These are phyloP conservation scores for Wickerhamomyces sp. DNA, from an alignment of 1,139 yeast genomes.

Conservation along the genomic window DNA sequence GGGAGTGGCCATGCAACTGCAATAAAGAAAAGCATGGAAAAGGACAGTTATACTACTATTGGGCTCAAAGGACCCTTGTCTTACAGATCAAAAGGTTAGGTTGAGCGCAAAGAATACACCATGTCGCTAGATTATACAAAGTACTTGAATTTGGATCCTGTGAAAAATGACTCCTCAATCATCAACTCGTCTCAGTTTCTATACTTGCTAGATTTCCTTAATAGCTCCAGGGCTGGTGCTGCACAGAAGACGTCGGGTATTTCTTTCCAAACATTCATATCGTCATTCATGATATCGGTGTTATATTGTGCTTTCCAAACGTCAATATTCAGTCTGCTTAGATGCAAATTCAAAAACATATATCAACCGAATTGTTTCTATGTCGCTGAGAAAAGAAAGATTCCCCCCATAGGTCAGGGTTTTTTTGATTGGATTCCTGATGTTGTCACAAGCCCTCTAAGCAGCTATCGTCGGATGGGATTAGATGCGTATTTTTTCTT, in stretches of 20 bases:
- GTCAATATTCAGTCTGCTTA: constrained; percentile 44
- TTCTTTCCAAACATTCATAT: constrained; percentile 41
- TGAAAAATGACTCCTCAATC: constrained; percentile 3
- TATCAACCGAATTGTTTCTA: constrained; percentile 55
- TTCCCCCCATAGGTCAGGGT: constrained; percentile 36
- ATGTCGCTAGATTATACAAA: constrained; percentile 2
- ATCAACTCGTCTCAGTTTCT: constrained; percentile 16
- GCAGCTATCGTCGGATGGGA: constrained; percentile 44
- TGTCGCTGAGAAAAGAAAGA: constrained; percentile 36
- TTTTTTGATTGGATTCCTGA: constrained; percentile 47
- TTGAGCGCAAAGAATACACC: background rate
- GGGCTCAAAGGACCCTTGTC: too few species aligned
- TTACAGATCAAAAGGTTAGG: too few species aligned
- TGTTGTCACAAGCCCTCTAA: constrained; percentile 34
- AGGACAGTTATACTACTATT: too few species aligned
- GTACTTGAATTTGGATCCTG: constrained; percentile 1
- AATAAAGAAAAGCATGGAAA: too few species aligned
- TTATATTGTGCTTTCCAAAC: constrained; percentile 49
- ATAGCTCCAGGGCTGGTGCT: constrained; percentile 54
- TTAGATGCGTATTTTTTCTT: constrained; percentile 64
- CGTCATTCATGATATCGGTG: constrained; percentile 46
- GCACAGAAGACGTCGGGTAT: constrained; percentile 37
- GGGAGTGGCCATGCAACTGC: too few species aligned
- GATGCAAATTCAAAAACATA: constrained; percentile 41
- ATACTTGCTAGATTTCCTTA: constrained; percentile 37